Base-by-base conservation (phyloP, 1,284 basidiomycete species). In the Melampsora americana region DNA sequence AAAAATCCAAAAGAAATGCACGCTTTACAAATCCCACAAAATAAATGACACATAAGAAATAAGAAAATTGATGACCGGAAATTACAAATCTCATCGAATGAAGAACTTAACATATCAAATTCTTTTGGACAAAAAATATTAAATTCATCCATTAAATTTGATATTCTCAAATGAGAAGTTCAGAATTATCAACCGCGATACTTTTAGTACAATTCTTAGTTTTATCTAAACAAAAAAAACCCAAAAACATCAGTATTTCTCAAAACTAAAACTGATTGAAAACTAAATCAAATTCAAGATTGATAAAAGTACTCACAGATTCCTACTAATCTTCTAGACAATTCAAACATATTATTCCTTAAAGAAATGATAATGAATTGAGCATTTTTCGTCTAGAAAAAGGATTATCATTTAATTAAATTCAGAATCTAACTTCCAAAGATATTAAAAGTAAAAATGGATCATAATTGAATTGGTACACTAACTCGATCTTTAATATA, bases 311-410 rank as follows among this genome's bases (percentile, higher is more conserved):
- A 59, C 71, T 66, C 39, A 74, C 71, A 74, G 42, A 74, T 74
- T 66, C 71, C 71, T 7, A 74, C 71, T 42, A 74, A 74, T 39
- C 71, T 46, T 32, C 64, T 62, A 7, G 71, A 74, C 44, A 83
- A 79, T 79, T 83, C 82, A 70, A 83, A 83, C 82, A 83, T 82
- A 78, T 83, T 82, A 80, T 85, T 84, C 2, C 93, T 89, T 32
- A 99, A 86, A 1, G 95, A 98, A 80, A 99, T 98, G 82, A 99
- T 95, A 83, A 99, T 96, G 81, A 93, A 94, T 82, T 95, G 92
- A 0, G 91, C 91, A 79, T 92, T 92, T 86, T 93, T 93, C 20
- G 92, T 94, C 53, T 91, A 79, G 72, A 28, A 20, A n/a, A n/a
- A n/a, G n/a, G n/a, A n/a, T n/a, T n/a, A 23, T n/a, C 20, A 14